These are phyloP conservation scores for Salix viminalis DNA, from an alignment of 345 rosid genomes.

Conservation along the genomic window DNA sequence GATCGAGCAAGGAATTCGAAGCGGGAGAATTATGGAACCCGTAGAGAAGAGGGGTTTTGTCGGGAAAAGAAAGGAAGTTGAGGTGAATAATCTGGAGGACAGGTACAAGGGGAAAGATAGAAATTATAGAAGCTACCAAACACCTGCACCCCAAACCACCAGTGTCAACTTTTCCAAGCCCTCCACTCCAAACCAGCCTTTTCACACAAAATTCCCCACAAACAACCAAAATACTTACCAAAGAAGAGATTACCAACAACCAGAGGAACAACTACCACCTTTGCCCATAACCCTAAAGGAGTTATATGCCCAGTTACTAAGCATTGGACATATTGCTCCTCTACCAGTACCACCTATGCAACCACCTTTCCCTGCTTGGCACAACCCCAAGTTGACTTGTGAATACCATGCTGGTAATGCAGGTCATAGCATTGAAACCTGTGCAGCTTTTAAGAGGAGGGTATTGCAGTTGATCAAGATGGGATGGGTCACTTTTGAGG, in stretches of 20 bases:
- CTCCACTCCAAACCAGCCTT: neutral
- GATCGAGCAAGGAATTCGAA: neutral
- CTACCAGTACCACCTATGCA: rapidly evolving
- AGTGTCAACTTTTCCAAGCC: neutral
- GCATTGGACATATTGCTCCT: too few species aligned
- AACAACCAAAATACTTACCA: rapidly evolving
- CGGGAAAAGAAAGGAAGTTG: neutral
- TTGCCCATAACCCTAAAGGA: neutral
- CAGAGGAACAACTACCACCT: neutral
- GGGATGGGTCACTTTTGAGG: rapidly evolving
- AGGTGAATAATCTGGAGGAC: neutral
- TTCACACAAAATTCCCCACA: neutral
- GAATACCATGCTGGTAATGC: neutral
- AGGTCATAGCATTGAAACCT: neutral
- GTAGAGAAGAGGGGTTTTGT: neutral
- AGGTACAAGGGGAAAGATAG: rapidly evolving
- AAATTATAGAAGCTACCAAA: neutral
- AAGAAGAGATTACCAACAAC: neutral
- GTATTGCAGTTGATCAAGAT: too few species aligned
- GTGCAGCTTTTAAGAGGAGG: too few species aligned
- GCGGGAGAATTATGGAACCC: neutral
- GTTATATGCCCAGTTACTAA: neutral
- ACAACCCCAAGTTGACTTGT: neutral
- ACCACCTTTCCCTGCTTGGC: neutral
- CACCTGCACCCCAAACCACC: neutral